Evolutionary conservation across 2,329 filamentous ascomycete genomes (phyloP), one percentile per base, ranked within the genome.

Genomic region (Fusarium gaditjirri): DNA sequence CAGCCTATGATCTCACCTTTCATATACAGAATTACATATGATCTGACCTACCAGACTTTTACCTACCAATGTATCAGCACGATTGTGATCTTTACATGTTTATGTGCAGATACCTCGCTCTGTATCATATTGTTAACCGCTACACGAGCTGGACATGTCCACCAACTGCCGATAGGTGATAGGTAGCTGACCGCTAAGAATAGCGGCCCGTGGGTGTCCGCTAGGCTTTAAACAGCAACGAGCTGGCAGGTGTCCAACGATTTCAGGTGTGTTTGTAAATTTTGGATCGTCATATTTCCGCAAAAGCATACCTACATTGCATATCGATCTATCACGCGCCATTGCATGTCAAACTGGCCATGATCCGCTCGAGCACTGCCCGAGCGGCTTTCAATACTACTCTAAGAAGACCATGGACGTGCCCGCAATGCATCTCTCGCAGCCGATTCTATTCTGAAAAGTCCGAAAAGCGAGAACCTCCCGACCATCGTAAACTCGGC

Each of bases 401-500:
- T 8, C 27, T 72, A 2, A 68, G 59, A 50, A 61, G 68, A 43
- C 77, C 66, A 65, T 82, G 80, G 81, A 80, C 73, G 6, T 82
- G 80, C 23, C 72, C 76, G 27, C 58, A 77, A 19, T 82, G 80
- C 43, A 69, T 79, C 10, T 77, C 75, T 8, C 75, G 64, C 14
- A 76, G 71, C 16, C 80, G 80, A 10, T 70, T 68, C 36, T 82
- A 80, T 70, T 81, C 81, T 27, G 68, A 78, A 56, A 75, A 77
- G 57, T 64, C 75, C 38, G 71, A 74, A 58, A 73, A 72, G 63
- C 76, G 75, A 43, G 79, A 82, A 56, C 78, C 82, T 67, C 81
- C 86, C 64, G 89, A 92, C 74, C 90, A 92, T 78, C 86, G 90
- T 72, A 84, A 87, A 73, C 84, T 92, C 64, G 90, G 86, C 52